Evolutionary conservation across 768 basidiomycete genomes (phyloP).

Genomic region (Lactifluus echinatus): DNA sequence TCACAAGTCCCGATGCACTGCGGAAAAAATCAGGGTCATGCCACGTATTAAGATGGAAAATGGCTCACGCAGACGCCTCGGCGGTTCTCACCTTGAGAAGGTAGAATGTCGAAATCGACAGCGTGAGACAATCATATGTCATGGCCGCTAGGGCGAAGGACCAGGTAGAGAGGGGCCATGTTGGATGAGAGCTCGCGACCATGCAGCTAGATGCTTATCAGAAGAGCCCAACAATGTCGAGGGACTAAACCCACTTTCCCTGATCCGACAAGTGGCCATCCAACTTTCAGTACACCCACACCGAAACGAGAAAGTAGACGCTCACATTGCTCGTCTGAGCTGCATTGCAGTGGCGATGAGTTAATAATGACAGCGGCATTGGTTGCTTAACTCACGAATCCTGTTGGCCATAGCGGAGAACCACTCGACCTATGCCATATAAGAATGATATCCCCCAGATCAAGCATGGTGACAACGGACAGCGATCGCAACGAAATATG

Average conservation of each 20-base stretch:
- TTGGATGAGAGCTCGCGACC: slow-evolving; percentile 25
- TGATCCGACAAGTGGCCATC: slow-evolving; percentile 10
- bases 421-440: slow-evolving; percentile 42
- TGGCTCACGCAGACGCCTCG: slow-evolving; percentile 25
- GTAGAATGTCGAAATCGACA: slow-evolving; percentile 42
- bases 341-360: slow-evolving; percentile 11
- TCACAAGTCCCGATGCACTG: slow-evolving; percentile 22
- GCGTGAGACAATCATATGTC: slow-evolving; percentile 45
- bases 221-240: background rate
- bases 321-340: slow-evolving; percentile 2
- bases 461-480: slow-evolving; percentile 32
- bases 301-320: background rate
- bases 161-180: slow-evolving; percentile 37
- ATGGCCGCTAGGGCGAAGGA: slow-evolving; percentile 51
- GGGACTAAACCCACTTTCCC: slow-evolving; percentile 29
- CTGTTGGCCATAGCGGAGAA: slow-evolving; percentile 43
- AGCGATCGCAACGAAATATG: slow-evolving; percentile 35
- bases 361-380: background rate
- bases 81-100: slow-evolving; percentile 38
- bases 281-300: background rate
- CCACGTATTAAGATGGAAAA: background rate
- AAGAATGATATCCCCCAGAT: background rate
- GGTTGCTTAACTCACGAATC: slow-evolving; percentile 33
- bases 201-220: slow-evolving; percentile 36
- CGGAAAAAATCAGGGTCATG: background rate